phyloP scores from a whole-genome alignment of 306 rosid genomes.

The Neltuma alba region DNA sequence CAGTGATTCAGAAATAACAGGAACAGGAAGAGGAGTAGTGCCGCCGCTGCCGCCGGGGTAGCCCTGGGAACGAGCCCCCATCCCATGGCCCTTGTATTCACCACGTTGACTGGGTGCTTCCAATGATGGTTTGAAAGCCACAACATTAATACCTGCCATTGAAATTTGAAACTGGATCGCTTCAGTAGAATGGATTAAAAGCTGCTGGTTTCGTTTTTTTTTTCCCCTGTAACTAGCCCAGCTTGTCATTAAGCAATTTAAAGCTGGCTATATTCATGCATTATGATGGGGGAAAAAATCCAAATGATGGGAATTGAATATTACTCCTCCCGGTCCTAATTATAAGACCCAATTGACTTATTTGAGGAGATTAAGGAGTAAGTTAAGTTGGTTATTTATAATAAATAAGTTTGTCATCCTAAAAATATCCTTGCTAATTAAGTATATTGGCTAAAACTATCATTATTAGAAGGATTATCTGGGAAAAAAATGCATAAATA shows the following conservation, averaged over 20 bases:
- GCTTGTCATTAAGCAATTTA: background rate
- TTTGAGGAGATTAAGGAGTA: too few species aligned
- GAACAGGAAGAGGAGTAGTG: background rate
- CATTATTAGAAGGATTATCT: too few species aligned
- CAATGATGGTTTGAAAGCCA: conserved; percentile 2
- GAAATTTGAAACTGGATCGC: background rate
- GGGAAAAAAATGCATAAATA: too few species aligned
- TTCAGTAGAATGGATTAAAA: background rate
- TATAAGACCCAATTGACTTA: too few species aligned
- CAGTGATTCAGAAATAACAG: background rate
- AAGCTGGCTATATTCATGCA: background rate
- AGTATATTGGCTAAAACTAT: too few species aligned
- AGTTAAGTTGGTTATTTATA: too few species aligned
- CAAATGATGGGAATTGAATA: too few species aligned
- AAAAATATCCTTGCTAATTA: too few species aligned
- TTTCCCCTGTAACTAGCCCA: background rate
- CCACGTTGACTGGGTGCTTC: background rate
- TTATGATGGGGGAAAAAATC: background rate
- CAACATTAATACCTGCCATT: background rate
- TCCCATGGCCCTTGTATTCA: conserved; percentile 14
- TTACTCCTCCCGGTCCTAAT: too few species aligned
- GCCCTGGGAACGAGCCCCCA: background rate
- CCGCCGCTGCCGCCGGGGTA: background rate
- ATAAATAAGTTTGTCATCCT: too few species aligned
- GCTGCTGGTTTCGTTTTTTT: background rate